A percentile compares a stretch with the other conserved stretches of the same genome.
phyloP scores from a whole-genome alignment of 225 moss, liverwort and hornwort genomes.

The Ulota crispa region DNA sequence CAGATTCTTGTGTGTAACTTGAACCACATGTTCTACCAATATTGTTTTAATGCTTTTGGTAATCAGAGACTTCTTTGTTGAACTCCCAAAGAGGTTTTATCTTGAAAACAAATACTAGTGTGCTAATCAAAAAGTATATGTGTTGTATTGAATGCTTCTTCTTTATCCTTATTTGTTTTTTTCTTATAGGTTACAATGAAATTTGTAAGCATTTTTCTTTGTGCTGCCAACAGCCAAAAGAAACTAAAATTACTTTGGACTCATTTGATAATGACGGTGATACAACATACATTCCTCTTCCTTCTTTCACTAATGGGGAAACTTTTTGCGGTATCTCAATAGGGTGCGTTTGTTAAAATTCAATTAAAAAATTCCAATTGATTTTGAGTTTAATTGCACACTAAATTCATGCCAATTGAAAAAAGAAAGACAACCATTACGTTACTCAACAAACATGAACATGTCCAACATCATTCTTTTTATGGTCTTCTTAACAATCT shows the following conservation, averaged over 20 bases:
- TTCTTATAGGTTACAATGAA: conserved; percentile 35
- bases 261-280: conserved; percentile 51
- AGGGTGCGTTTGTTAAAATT: neutral
- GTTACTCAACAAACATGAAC: neutral
- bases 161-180: neutral
- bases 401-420: neutral
- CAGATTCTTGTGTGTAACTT: conserved; percentile 1
- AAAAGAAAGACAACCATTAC: neutral
- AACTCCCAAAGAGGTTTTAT: neutral
- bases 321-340: neutral
- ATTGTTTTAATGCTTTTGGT: neutral
- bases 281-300: conserved; percentile 21
- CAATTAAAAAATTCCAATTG: neutral
- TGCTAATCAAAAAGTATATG: neutral
- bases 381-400: neutral
- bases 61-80: neutral
- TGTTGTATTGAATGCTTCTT: neutral
- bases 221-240: conserved; percentile 36
- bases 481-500: neutral
- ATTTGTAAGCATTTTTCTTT: conserved; percentile 46
- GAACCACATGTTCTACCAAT: neutral
- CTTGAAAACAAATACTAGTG: neutral
- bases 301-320: neutral
- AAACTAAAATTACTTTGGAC: conserved; percentile 35
- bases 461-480: neutral